A percentile compares a stretch with the other conserved stretches of the same genome.
phyloP scores from a whole-genome alignment of 2,329 filamentous ascomycete genomes.

The Fusarium fujikuroi region DNA sequence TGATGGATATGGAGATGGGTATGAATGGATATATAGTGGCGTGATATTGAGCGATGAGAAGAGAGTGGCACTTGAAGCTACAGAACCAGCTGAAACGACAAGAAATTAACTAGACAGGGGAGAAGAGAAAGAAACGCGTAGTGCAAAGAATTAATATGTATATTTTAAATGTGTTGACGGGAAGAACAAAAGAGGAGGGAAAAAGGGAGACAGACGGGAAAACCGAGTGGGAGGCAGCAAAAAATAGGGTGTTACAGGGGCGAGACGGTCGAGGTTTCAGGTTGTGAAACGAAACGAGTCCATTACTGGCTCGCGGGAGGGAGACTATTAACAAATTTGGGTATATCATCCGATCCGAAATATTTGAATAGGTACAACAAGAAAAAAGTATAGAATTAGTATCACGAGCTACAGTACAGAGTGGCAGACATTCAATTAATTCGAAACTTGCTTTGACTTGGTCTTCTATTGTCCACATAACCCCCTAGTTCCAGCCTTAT shows the following conservation, averaged over 20 bases:
- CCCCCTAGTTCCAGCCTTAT: background rate
- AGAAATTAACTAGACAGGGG: conserved; percentile 10
- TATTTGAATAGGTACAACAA: background rate
- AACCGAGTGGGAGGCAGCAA: conserved; percentile 17
- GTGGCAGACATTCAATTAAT: background rate
- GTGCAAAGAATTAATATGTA: conserved; percentile 23
- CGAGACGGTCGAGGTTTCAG: conserved; percentile 44
- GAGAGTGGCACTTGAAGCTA: conserved; percentile 15
- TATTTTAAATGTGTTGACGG: background rate
- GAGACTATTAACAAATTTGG: conserved; percentile 1
- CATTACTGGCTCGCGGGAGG: conserved; percentile 33
- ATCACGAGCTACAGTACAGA: background rate
- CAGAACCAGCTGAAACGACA: conserved; percentile 36
- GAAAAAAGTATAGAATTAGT: background rate
- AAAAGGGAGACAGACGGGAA: background rate
- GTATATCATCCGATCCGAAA: background rate
- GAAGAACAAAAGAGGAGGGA: background rate
- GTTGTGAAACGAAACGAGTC: conserved; percentile 25
- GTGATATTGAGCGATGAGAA: conserved; percentile 1
- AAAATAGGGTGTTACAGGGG: conserved; percentile 38
- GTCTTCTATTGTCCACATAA: background rate
- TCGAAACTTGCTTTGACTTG: background rate
- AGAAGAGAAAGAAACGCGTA: background rate
- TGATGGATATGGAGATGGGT: background rate
- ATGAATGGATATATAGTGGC: background rate